These are phyloP conservation scores for Plasmopara halstedii DNA, from an alignment of 352 stramenopile genomes.

Conservation along the genomic window DNA sequence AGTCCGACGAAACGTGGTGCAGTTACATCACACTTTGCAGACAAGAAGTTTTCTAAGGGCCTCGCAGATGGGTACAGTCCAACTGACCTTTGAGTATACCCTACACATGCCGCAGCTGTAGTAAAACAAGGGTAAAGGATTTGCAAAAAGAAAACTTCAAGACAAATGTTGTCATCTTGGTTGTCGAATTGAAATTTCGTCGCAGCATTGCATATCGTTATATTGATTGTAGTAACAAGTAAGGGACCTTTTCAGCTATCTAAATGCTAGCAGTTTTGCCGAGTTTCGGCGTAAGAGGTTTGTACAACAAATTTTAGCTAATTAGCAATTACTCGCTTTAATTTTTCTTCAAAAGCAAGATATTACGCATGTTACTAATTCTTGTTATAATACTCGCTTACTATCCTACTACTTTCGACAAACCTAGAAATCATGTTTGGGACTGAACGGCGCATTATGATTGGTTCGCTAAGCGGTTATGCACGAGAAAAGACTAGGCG, in stretches of 20 bases:
- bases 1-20: not conserved
- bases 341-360: not conserved
- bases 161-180: constrained; percentile 1
- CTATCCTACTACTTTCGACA: not conserved
- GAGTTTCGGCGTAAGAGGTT: not conserved
- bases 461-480: constrained; percentile 16
- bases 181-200: not conserved
- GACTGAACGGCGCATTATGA: constrained; percentile 5
- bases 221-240: no score
- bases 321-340: no score
- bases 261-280: no score
- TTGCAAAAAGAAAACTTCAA: not conserved
- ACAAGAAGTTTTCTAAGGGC: not conserved
- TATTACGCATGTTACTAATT: not conserved
- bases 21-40: not conserved
- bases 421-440: constrained; percentile 1
- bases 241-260: no score
- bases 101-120: not conserved
- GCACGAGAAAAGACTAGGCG: constrained; percentile 17
- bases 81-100: not conserved
- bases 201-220: not conserved
- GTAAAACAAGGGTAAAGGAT: not conserved
- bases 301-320: not conserved
- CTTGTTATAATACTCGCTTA: not conserved
- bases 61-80: not conserved